phyloP scores from a whole-genome alignment of 306 rosid genomes.

The Sicyos baderoa region DNA sequence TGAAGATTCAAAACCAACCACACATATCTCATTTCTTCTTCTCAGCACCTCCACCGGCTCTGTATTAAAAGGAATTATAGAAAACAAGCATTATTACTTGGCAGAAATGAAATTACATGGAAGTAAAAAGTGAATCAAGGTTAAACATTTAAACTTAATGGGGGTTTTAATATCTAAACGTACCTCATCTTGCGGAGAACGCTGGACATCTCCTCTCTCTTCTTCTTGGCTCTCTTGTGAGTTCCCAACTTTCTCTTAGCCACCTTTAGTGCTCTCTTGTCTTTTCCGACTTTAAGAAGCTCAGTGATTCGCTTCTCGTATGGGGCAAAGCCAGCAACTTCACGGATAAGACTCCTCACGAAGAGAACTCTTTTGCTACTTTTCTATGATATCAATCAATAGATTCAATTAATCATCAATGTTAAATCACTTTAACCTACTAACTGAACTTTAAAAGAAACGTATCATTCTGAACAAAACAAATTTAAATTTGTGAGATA shows the following conservation, averaged over 20 bases:
- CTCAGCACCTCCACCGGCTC: slow-evolving; percentile 81
- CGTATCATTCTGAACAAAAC: not conserved
- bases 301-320: slow-evolving; percentile 89
- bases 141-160: not conserved
- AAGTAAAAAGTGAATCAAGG: too few relatives aligned
- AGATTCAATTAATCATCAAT: too few relatives aligned
- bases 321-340: slow-evolving; percentile 88
- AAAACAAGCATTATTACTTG: not conserved
- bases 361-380: slow-evolving; percentile 72
- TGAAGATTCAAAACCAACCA: not conserved
- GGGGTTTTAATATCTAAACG: too few relatives aligned
- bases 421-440: not conserved
- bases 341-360: slow-evolving; percentile 64
- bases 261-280: slow-evolving; percentile 76
- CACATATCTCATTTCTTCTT: slow-evolving; percentile 53
- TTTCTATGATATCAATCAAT: slow-evolving; percentile 37
- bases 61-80: slow-evolving; percentile 20
- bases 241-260: slow-evolving; percentile 88
- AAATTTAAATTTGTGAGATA: not conserved
- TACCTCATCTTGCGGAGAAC: slow-evolving; percentile 89
- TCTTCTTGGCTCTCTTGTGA: slow-evolving; percentile 83
- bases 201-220: slow-evolving; percentile 87
- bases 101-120: not conserved
- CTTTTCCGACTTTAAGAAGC: slow-evolving; percentile 93
- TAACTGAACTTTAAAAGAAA: too few relatives aligned